Evolutionary conservation across 2,329 filamentous ascomycete genomes (phyloP), one percentile per base, ranked within the genome.

Genomic region (Beauveria australis): DNA sequence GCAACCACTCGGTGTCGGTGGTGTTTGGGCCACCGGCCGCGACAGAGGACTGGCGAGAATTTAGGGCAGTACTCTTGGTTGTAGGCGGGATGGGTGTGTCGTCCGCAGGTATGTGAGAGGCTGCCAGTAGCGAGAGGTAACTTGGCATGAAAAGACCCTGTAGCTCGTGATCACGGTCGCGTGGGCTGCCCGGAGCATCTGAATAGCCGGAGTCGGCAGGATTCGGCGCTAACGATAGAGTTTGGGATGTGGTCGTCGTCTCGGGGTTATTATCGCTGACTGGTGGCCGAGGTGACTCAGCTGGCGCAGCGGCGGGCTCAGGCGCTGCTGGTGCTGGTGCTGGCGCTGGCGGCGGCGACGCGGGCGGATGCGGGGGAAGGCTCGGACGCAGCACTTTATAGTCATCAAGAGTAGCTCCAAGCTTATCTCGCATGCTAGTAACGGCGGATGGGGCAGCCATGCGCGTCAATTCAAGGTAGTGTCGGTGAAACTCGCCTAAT

Each of bases 61-160:
- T n/a, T 14, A 19, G 40, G 44, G 40, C 18, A 56, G 22, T 40
- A 60, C 53, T 6, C 47, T 64, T 44, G 61, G 61, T 62, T 54
- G 66, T 59, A 59, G 67, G 60, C 53, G 26, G 58, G n/a, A 14
- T 8, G 14, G 24, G 26, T 54, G 47, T 47, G 64, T 62, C 53
- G 67, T 40, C 18, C 1, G 51, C 33, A 33, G 40, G 41, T 48
- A 40, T 40, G 30, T 28, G 26, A 66, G 61, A 68, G 67, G 63
- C 76, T 76, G 65, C 84, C 59, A 88, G 78, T 60, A 88, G 74
- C 49, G 84, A 84, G 60, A 88, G 77, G 67, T 82, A 88, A 63
- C 74, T 80, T 30, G 84, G 85, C 41, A 81, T 86, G 68, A 88
- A 87, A 62, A 88, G 72, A 63, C 84, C 84, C 64, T 80, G 79